Conservation (phyloP, 441 rosid species). For the Gossypium schwendimanii region DNA sequence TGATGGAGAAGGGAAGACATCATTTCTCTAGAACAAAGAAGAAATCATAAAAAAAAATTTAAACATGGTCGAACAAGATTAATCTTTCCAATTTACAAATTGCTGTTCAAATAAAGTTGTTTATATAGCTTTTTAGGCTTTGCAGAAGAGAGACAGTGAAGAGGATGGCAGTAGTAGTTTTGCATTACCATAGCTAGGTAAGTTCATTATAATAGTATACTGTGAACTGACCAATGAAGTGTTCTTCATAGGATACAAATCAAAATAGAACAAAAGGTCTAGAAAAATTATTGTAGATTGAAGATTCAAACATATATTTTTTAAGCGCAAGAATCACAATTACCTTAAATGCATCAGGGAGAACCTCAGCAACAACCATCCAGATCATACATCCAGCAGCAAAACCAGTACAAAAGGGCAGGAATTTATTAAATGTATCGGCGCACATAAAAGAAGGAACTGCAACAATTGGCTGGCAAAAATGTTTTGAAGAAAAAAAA, state of each 20-base stretch:
- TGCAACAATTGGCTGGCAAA: conserved; percentile 83
- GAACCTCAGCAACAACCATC: conserved; percentile 99
- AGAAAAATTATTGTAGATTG: background rate
- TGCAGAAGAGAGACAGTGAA: background rate
- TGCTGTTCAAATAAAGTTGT: background rate
- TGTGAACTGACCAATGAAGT: background rate
- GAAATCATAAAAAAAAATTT: background rate
- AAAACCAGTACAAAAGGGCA: conserved; percentile 98
- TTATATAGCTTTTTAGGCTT: background rate
- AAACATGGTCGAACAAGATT: background rate
- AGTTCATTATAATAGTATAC: background rate
- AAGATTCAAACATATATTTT: background rate
- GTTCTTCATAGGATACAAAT: background rate
- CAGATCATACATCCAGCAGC: conserved; percentile 99
- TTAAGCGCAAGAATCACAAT: conserved; percentile 7
- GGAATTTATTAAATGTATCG: conserved; percentile 85
- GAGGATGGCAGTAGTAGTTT: background rate
- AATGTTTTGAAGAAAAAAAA: background rate
- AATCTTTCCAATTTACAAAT: background rate
- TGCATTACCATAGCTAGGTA: background rate
- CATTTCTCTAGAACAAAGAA: background rate
- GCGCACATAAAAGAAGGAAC: conserved; percentile 98
- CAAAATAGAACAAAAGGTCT: conserved; percentile 1
- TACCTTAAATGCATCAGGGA: conserved; percentile 98
- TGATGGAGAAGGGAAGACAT: background rate